Evolutionary conservation across 345 rosid genomes (phyloP).

Genomic region (Citrus sp.): DNA sequence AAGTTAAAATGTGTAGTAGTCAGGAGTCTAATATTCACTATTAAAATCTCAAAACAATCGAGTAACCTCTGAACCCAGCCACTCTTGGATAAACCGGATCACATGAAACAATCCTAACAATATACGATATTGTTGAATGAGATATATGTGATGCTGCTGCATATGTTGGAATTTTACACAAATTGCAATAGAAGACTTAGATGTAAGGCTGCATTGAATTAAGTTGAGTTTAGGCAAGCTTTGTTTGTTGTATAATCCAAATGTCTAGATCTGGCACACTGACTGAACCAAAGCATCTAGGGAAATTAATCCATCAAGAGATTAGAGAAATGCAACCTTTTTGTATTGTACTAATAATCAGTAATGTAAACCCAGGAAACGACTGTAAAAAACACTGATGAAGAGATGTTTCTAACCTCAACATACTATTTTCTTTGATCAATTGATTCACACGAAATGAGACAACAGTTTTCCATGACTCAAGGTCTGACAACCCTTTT

Average conservation of each 20-base stretch:
- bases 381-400: background rate
- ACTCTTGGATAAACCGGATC: background rate
- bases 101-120: background rate
- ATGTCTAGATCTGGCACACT: background rate
- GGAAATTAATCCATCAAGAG: background rate
- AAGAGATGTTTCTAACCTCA: constrained; percentile 55
- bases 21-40: no score
- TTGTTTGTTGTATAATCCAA: background rate
- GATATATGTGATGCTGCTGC: background rate
- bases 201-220: background rate
- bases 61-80: no score
- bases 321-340: background rate
- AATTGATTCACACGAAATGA: constrained; percentile 56
- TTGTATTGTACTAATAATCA: background rate
- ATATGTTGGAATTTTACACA: background rate
- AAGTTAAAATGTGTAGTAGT: no score
- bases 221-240: background rate
- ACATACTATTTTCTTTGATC: constrained; percentile 51
- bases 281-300: background rate
- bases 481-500: constrained; percentile 41
- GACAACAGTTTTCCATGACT: constrained; percentile 62
- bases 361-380: background rate
- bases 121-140: background rate
- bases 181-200: background rate
- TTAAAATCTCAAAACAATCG: no score